Conservation (phyloP, 2,329 filamentous ascomycete species). For the Talaromyces pinophilus region DNA sequence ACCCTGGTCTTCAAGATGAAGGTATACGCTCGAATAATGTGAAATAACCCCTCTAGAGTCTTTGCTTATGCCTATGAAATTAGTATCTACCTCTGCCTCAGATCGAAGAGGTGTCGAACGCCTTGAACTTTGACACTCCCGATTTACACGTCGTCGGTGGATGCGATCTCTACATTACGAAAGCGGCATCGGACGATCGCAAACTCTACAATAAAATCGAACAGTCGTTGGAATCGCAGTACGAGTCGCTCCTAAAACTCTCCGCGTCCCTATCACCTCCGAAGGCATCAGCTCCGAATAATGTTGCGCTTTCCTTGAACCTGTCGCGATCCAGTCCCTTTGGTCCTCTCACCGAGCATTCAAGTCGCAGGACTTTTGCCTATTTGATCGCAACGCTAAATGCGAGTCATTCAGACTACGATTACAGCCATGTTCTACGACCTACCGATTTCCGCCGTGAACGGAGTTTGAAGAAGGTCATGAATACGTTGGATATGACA, state of each 20-base stretch:
- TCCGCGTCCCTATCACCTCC: slow-evolving; percentile 86
- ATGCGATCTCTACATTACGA: slow-evolving; percentile 96
- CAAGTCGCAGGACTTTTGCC: slow-evolving; percentile 87
- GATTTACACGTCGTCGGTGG: slow-evolving; percentile 90
- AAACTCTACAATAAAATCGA: slow-evolving; percentile 97
- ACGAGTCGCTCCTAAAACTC: slow-evolving; percentile 82
- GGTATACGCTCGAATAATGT: slow-evolving; percentile 11
- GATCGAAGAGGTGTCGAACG: slow-evolving; percentile 86
- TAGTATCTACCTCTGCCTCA: slow-evolving; percentile 90
- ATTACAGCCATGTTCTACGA: slow-evolving; percentile 89
- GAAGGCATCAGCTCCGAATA: slow-evolving; percentile 60
- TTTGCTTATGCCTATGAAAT: slow-evolving; percentile 26
- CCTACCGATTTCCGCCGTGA: slow-evolving; percentile 89
- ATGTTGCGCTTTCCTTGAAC: slow-evolving; percentile 65
- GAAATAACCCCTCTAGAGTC: neutral
- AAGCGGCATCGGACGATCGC: slow-evolving; percentile 92
- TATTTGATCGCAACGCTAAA: slow-evolving; percentile 97
- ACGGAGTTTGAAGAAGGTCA: slow-evolving; percentile 74
- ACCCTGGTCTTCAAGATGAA: slow-evolving; percentile 15
- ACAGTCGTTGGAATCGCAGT: slow-evolving; percentile 83
- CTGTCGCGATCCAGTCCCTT: slow-evolving; percentile 88
- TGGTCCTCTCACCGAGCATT: slow-evolving; percentile 82
- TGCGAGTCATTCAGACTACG: slow-evolving; percentile 92
- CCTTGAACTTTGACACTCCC: slow-evolving; percentile 91
- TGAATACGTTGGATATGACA: slow-evolving; percentile 83